A percentile compares a stretch with the other conserved stretches of the same genome.
phyloP scores from a whole-genome alignment of 2,329 filamentous ascomycete genomes.

The Pseudocercospora fuligena region DNA sequence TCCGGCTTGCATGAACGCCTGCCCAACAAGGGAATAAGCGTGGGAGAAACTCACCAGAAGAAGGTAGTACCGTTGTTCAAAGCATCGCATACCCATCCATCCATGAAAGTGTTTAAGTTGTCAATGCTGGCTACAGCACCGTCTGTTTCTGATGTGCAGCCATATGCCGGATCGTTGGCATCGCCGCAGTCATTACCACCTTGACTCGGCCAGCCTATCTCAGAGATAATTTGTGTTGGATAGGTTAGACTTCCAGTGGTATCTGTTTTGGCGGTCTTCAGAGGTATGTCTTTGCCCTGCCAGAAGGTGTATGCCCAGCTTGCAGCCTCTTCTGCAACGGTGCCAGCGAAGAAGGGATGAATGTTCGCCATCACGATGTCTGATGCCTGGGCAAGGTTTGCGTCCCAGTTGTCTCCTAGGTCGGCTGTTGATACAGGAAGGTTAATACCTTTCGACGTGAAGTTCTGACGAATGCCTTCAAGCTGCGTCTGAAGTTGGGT shows the following conservation, averaged over 20 bases:
- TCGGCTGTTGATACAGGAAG: constrained; percentile 87
- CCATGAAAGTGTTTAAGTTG: constrained; percentile 85
- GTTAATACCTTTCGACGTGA: constrained; percentile 68
- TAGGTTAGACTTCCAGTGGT: constrained; percentile 38
- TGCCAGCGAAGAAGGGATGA: constrained; percentile 92
- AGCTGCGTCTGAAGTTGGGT: constrained; percentile 68
- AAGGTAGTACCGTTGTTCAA: constrained; percentile 85
- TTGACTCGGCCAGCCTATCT: constrained; percentile 86
- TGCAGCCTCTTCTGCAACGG: constrained; percentile 69
- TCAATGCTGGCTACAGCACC: constrained; percentile 78
- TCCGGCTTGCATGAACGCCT: constrained; percentile 13
- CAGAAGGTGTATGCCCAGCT: constrained; percentile 86
- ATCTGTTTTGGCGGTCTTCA: constrained; percentile 58
- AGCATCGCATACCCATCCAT: constrained; percentile 80
- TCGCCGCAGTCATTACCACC: constrained; percentile 79
- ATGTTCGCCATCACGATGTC: constrained; percentile 97
- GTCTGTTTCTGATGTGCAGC: constrained; percentile 59
- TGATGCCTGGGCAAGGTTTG: constrained; percentile 68
- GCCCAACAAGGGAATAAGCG: constrained; percentile 1
- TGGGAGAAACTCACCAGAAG: constrained; percentile 71
- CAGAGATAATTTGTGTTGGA: constrained; percentile 67
- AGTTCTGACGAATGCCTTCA: constrained; percentile 69
- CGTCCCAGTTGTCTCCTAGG: constrained; percentile 84
- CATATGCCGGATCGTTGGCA: constrained; percentile 36
- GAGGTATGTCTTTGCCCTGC: constrained; percentile 67